These are phyloP conservation scores for Talaromyces ruber DNA, from an alignment of 495 filamentous ascomycete species.

Conservation along the genomic window DNA sequence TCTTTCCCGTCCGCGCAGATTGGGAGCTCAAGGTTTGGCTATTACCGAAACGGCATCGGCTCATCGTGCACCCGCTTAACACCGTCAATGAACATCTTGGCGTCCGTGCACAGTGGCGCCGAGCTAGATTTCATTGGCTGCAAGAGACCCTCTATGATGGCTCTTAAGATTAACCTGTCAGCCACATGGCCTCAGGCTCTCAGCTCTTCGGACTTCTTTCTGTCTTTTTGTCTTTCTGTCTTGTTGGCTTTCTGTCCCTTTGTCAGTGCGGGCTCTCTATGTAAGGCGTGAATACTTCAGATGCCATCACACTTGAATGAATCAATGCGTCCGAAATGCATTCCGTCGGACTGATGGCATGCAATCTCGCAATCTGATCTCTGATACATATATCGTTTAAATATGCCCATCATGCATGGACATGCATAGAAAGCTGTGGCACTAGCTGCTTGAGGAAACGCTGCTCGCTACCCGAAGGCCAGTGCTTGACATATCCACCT, in stretches of 20 bases:
- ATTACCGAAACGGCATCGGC: neutral
- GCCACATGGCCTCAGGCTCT: slow-evolving; percentile 1
- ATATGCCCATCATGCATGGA: neutral
- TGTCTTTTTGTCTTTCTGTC: no score
- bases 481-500: neutral
- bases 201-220: neutral
- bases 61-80: neutral
- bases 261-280: neutral
- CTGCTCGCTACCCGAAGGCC: neutral
- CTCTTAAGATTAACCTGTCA: slow-evolving; percentile 2
- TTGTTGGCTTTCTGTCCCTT: no score
- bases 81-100: neutral
- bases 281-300: neutral
- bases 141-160: neutral
- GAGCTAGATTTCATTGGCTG: neutral
- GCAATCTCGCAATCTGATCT: neutral
- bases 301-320: neutral
- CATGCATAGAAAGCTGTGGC: neutral
- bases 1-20: neutral
- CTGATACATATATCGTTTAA: neutral
- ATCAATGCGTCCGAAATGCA: neutral
- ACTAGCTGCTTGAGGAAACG: neutral
- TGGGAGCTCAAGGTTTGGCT: neutral
- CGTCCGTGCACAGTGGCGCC: neutral
- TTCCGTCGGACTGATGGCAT: neutral